Conservation (phyloP, 805 yeast genomes). For the Kluyveromyces dobzhanskii region DNA sequence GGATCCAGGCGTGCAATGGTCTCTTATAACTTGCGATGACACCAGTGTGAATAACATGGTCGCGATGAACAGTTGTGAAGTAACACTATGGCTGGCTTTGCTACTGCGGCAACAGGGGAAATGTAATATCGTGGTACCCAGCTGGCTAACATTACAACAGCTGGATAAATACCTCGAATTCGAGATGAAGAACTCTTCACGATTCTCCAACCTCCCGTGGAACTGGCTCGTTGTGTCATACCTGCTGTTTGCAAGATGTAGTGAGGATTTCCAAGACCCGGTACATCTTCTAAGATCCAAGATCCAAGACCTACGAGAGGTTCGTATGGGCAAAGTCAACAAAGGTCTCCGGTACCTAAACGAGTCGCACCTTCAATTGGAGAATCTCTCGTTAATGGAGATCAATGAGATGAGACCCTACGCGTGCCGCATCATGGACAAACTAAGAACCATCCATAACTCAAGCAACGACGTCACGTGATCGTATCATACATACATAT, state of each 20-base stretch:
- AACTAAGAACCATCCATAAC: conserved; percentile 44
- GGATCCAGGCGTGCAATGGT: conserved; percentile 13
- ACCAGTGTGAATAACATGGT: conserved; percentile 24
- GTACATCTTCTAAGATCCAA: conserved; percentile 60
- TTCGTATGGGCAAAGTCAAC: conserved; percentile 71
- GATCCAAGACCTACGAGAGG: conserved; percentile 78
- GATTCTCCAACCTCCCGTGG: conserved; percentile 71
- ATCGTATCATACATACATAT: too few relatives aligned
- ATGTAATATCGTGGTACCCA: conserved; percentile 79
- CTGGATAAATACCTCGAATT: conserved; percentile 54
- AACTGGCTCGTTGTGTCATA: conserved; percentile 82
- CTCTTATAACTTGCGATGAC: conserved; percentile 32
- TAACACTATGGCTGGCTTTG: conserved; percentile 86
- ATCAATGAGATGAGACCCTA: conserved; percentile 85
- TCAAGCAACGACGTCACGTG: conserved; percentile 1
- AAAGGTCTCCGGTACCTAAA: conserved; percentile 72
- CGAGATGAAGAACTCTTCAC: conserved; percentile 48
- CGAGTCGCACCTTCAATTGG: conserved; percentile 74
- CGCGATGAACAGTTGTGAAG: conserved; percentile 58
- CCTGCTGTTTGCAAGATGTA: conserved; percentile 53
- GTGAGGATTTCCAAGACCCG: conserved; percentile 72
- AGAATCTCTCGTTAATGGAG: conserved; percentile 75
- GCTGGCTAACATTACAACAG: conserved; percentile 58
- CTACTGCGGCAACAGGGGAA: conserved; percentile 75
- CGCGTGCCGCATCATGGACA: conserved; percentile 72